A percentile compares a stretch with the other conserved stretches of the same genome.
Evolutionary conservation across 2,329 filamentous ascomycete genomes (phyloP).

Genomic region (Aspergillus eucalypticola): DNA sequence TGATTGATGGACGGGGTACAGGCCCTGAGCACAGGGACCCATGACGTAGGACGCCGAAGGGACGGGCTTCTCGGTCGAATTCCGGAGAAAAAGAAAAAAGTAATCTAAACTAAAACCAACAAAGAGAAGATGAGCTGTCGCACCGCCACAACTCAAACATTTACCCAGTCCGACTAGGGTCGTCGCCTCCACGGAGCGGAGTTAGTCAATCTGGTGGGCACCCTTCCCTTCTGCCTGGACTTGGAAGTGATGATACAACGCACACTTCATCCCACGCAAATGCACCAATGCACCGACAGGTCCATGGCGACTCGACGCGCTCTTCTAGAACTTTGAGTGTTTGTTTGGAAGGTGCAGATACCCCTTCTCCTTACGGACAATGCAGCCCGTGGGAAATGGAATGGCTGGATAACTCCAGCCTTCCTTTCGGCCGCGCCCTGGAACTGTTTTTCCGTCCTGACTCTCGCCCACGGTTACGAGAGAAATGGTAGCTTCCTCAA

Average conservation of each 20-base stretch:
- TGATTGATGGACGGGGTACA: neutral
- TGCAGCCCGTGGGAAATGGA: neutral
- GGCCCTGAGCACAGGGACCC: neutral
- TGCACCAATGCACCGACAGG: too few relatives aligned
- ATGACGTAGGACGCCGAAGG: neutral
- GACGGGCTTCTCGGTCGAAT: neutral
- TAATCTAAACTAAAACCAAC: neutral
- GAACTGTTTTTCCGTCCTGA: neutral
- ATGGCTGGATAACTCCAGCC: constrained; percentile 3
- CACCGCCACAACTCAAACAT: neutral
- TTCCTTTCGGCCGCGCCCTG: neutral
- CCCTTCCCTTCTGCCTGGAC: neutral
- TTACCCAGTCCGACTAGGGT: neutral
- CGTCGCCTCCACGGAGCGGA: neutral
- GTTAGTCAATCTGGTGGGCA: neutral
- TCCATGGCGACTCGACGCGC: too few relatives aligned
- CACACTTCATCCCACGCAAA: neutral
- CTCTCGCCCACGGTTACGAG: neutral
- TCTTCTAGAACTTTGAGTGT: neutral
- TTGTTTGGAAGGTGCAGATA: neutral
- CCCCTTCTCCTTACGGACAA: neutral
- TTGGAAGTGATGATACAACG: too few relatives aligned
- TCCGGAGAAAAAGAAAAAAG: neutral
- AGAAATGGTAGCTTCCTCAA: neutral
- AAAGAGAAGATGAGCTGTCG: neutral